Percentiles rank a stretch among this genome's conserved stretches.
These are phyloP conservation scores for Entomortierella beljakovae DNA, from an alignment of 192 early-diverging fungal species.

Conservation along the genomic window DNA sequence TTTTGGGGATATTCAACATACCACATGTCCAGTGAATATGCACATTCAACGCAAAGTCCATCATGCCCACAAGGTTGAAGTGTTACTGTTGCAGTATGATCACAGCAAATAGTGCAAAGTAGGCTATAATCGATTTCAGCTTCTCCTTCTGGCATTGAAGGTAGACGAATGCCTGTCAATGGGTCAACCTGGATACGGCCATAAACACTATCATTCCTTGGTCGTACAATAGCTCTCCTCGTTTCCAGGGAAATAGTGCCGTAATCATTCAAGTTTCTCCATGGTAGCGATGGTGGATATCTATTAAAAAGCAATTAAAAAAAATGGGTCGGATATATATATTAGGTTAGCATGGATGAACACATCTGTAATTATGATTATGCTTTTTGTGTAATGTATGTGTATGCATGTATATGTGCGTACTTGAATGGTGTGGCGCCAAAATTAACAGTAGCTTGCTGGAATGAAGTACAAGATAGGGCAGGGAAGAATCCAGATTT, in stretches of 20 bases:
- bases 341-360: no score
- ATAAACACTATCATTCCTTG: conserved; percentile 50
- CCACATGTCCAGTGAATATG: conserved; percentile 52
- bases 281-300: conserved; percentile 51
- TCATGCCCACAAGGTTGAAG: conserved; percentile 61
- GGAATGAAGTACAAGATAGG: conserved; percentile 76
- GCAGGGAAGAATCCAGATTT: conserved; percentile 72
- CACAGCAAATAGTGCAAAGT: conserved; percentile 62
- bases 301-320: conserved; percentile 14
- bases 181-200: conserved; percentile 51
- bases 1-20: no score
- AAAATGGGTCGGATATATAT: not conserved
- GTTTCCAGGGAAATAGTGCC: conserved; percentile 43
- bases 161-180: conserved; percentile 23
- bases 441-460: conserved; percentile 78
- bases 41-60: conserved; percentile 59
- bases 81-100: conserved; percentile 53
- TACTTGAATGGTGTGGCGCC: conserved; percentile 63
- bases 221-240: conserved; percentile 43
- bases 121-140: conserved; percentile 44
- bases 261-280: conserved; percentile 48
- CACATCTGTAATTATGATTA: no score
- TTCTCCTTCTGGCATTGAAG: conserved; percentile 32
- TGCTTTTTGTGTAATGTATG: no score
- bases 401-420: no score